phyloP scores from a whole-genome alignment of 2,329 filamentous ascomycete species.

The Apiospora phragmitis region DNA sequence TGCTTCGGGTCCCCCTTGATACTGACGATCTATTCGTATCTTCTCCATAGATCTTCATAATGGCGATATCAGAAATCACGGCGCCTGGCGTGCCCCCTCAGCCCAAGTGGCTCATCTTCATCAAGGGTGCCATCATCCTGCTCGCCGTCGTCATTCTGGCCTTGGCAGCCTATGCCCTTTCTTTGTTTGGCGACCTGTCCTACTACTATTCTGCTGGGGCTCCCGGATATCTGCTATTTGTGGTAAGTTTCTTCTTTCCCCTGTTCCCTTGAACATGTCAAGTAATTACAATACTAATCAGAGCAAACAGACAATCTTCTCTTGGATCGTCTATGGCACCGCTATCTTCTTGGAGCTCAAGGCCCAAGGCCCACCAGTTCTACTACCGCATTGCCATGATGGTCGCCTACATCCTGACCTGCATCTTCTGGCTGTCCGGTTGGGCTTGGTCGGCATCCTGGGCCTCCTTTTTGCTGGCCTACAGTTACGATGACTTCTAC shows the following conservation, averaged over 20 bases:
- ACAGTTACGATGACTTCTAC: constrained; percentile 22
- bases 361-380: constrained; percentile 32
- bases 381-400: constrained; percentile 41
- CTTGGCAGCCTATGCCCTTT: constrained; percentile 41
- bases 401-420: constrained; percentile 34
- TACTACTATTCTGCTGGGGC: constrained; percentile 33
- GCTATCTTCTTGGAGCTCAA: constrained; percentile 38
- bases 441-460: constrained; percentile 44
- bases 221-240: constrained; percentile 46
- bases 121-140: constrained; percentile 39
- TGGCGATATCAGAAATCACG: constrained; percentile 33
- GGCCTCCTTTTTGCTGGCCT: constrained; percentile 30
- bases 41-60: constrained; percentile 8
- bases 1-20: not conserved
- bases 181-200: constrained; percentile 29
- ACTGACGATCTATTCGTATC: not conserved
- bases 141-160: constrained; percentile 42
- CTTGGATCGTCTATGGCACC: constrained; percentile 41
- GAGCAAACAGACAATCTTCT: constrained; percentile 38
- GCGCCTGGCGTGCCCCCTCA: constrained; percentile 37
- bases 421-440: constrained; percentile 46
- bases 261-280: constrained; percentile 20
- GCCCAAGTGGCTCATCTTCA: constrained; percentile 37
- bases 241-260: constrained; percentile 37
- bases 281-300: constrained; percentile 16